Evolutionary conservation across 2,329 filamentous ascomycete species (phyloP).

Genomic region (Sclerotinia nivalis): DNA sequence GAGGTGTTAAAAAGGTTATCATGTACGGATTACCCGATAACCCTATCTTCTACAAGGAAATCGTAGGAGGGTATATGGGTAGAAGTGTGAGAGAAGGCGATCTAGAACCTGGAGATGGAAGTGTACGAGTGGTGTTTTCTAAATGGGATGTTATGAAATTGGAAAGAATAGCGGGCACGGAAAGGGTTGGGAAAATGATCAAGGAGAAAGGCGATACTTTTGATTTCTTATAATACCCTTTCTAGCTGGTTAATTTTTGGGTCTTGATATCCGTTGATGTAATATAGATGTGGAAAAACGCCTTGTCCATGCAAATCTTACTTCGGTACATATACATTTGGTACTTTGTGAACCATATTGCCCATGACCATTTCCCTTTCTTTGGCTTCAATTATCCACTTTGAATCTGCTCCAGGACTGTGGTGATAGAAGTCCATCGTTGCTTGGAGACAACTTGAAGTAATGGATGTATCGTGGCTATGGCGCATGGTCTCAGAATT

Average conservation of each 20-base stretch:
- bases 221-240: conserved; percentile 72
- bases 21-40: conserved; percentile 93
- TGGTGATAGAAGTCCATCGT: conserved; percentile 73
- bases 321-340: conserved; percentile 19
- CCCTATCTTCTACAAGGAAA: conserved; percentile 75
- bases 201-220: conserved; percentile 85
- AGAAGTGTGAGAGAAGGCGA: conserved; percentile 58
- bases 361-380: conserved; percentile 89
- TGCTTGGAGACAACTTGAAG: conserved; percentile 81
- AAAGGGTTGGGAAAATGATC: conserved; percentile 81
- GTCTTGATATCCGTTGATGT: background rate
- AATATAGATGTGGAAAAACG: conserved; percentile 21
- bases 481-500: conserved; percentile 83
- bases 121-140: conserved; percentile 69
- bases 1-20: conserved; percentile 79
- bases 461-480: conserved; percentile 86
- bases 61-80: conserved; percentile 67
- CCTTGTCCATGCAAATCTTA: conserved; percentile 23
- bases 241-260: conserved; percentile 1
- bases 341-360: conserved; percentile 78
- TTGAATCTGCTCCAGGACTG: conserved; percentile 76
- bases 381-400: conserved; percentile 77
- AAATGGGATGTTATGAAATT: conserved; percentile 87
- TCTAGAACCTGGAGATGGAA: conserved; percentile 60
- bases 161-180: conserved; percentile 82